Base-by-base conservation (phyloP, 1,284 basidiomycete genomes). In the Filobasidium uniguttulatum region DNA sequence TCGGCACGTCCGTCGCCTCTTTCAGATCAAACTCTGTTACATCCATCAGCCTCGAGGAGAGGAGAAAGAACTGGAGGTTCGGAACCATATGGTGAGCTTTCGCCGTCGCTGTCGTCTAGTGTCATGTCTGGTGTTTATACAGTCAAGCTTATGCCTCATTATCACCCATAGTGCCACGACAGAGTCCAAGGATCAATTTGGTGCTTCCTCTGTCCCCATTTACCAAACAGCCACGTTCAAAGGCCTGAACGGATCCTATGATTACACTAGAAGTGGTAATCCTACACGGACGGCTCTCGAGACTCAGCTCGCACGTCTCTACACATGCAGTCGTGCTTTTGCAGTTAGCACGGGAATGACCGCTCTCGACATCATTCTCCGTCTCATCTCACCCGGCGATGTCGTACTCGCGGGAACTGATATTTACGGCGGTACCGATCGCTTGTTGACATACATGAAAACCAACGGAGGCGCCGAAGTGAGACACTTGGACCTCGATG, bases 191-290 rank as follows among this genome's bases (percentile, higher is more conserved):
- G 94, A 99, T 71, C 93, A 96, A 71, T 86, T 93, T 67, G 90
- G 89, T 35, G 83, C 88, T 51, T 89, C 85, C 56, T 85, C 83
- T 9, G 85, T 94, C 0, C 94, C 94, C 19, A 97, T 99, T 68
- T 98, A 98, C 72, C 91, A 97, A 73, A 85, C 87, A 1, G 82
- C 94, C 19, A 98, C 94, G 1, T 99, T 99, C 80, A 98, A 98
- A 72, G 94, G 94, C 45, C 73, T 94, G 47, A 78, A 78, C 22
- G 86, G 85, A 46, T 77, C 83, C 60, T 96, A 89, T 66, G 94
- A 98, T 71, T 99, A 98, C 70, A 78, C 85, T 15, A 77, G 94
- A 54, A 89, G 85, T 59, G 94, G 94, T 26, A 99, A 99, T 70
- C 94, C 94, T 1, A 98, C 94, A 3, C 77, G 94, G 60, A 90